Evolutionary conservation across 179 eudicot genomes (phyloP).

Genomic region (Beta macrorhiza): DNA sequence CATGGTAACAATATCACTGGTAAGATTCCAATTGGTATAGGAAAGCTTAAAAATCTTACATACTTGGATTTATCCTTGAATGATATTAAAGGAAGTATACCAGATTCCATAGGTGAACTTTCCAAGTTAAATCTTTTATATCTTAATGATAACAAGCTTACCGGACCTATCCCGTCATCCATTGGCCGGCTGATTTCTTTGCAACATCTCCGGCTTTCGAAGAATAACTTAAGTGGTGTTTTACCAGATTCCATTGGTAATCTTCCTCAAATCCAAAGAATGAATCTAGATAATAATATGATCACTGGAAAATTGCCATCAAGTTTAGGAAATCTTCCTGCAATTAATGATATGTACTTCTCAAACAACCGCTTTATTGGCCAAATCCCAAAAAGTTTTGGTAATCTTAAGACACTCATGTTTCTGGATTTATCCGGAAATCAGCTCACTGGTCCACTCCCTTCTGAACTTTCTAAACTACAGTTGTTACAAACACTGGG

Average conservation of each 20-base stretch:
- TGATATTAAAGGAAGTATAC: conserved; percentile 34
- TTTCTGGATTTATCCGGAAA: conserved; percentile 29
- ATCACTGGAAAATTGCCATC: conserved; percentile 54
- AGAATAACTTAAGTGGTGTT: too few species aligned
- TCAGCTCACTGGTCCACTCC: conserved; percentile 22
- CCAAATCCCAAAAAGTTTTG: conserved; percentile 53
- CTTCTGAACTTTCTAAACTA: too few species aligned
- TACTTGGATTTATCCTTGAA: conserved; percentile 51
- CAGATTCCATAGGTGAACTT: conserved; percentile 46
- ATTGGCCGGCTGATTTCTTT: conserved; percentile 43
- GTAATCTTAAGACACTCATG: conserved; percentile 40
- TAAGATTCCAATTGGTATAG: conserved; percentile 41
- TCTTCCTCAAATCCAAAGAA: conserved; percentile 36
- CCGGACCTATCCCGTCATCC: conserved; percentile 48
- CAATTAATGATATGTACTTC: conserved; percentile 46
- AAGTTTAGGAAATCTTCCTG: conserved; percentile 47
- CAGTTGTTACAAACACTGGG: too few species aligned
- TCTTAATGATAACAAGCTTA: conserved; percentile 43
- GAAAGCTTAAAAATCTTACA: conserved; percentile 36
- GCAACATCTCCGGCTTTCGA: conserved; percentile 20
- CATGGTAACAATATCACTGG: conserved; percentile 16
- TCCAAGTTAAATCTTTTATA: conserved; percentile 32
- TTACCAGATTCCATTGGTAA: conserved; percentile 55
- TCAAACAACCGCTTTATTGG: conserved; percentile 56
- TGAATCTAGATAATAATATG: conserved; percentile 41